A percentile compares a stretch with the other conserved stretches of the same genome.
These are phyloP conservation scores for Penicillium canescens DNA, from an alignment of 495 filamentous ascomycete genomes.

Conservation along the genomic window DNA sequence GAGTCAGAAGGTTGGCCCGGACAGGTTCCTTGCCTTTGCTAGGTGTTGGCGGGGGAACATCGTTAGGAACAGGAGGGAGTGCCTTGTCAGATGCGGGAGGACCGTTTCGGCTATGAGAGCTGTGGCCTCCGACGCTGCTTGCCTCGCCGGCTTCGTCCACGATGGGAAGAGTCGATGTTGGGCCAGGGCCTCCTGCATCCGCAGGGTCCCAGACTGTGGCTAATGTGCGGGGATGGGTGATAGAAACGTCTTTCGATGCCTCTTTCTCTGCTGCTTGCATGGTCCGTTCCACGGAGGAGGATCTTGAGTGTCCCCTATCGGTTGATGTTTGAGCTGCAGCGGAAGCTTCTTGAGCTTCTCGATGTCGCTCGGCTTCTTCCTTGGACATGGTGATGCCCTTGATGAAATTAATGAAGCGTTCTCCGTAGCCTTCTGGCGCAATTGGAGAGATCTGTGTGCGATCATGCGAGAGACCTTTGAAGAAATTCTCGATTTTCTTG, in stretches of 20 bases:
- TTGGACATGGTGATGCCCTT: conserved; percentile 82
- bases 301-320: conserved; percentile 36
- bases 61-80: conserved; percentile 51
- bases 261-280: conserved; percentile 50
- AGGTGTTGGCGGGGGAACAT: conserved; percentile 14
- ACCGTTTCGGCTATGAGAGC: conserved; percentile 38
- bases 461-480: conserved; percentile 84
- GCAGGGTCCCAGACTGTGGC: conserved; percentile 52
- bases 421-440: conserved; percentile 88
- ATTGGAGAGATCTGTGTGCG: conserved; percentile 88
- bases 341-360: conserved; percentile 37
- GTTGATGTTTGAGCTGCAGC: conserved; percentile 17
- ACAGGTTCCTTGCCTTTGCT: conserved; percentile 30
- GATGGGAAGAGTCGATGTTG: conserved; percentile 77
- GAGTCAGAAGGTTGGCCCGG: conserved; percentile 12
- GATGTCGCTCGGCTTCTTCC: conserved; percentile 73
- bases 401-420: conserved; percentile 94
- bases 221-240: conserved; percentile 55
- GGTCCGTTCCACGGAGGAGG: conserved; percentile 46
- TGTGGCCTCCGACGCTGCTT: conserved; percentile 62
- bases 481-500: conserved; percentile 88
- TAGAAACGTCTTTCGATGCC: conserved; percentile 54
- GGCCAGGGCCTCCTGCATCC: conserved; percentile 54
- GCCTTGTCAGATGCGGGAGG: conserved; percentile 48
- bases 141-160: conserved; percentile 90